Base-by-base conservation (phyloP, 108 stramenopile species). In the Cylindrotheca closterium region DNA sequence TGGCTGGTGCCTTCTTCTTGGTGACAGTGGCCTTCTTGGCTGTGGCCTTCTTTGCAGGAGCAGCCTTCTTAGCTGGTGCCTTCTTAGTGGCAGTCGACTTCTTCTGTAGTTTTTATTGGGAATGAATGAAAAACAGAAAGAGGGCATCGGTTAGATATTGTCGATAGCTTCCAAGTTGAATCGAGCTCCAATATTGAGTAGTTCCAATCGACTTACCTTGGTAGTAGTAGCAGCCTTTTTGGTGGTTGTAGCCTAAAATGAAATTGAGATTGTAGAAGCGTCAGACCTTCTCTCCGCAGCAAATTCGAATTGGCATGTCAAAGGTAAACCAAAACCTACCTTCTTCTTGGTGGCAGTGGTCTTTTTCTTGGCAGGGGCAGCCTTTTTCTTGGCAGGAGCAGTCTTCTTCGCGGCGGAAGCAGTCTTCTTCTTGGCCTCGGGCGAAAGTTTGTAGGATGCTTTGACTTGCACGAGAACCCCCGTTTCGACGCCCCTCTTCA, bases 371-470 rank as follows among this genome's bases (percentile, higher is more conserved):
- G 28, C 62, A 1, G 52, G 22, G 27, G 66, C 29, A 23, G 73
- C 7, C 45, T 52, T 54, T 55, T 73, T 73, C 65, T 55, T 65
- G 12, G 33, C 19, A 21, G 60, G 26, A 26, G 55, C 56, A 3
- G 28, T 47, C 51, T 65, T 65, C 48, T 58, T 64, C 28, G 46
- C 60, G 2, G 64, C 37, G 21, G 55, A 58, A 37, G 60, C 15
- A 60, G 70, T 71, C 68, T 72, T 69, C 33, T 63, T 72, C 66
- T 78, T 71, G 17, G 84, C 83, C 30, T 80, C 81, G 19, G 76
- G 58, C 8, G 77, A 75, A 47, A 91, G 60, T 79, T 91, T 91
- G 86, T 82, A 91, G 52, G 82, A 84, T 12, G 63, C 68, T 58
- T 85, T 87, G 26, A 88, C 79, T 63, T 87, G 75, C 2, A 85